A percentile compares a stretch with the other conserved stretches of the same genome.
Evolutionary conservation across 148 eudicot genomes (phyloP).

Genomic region (Rhododendron mucronatum): DNA sequence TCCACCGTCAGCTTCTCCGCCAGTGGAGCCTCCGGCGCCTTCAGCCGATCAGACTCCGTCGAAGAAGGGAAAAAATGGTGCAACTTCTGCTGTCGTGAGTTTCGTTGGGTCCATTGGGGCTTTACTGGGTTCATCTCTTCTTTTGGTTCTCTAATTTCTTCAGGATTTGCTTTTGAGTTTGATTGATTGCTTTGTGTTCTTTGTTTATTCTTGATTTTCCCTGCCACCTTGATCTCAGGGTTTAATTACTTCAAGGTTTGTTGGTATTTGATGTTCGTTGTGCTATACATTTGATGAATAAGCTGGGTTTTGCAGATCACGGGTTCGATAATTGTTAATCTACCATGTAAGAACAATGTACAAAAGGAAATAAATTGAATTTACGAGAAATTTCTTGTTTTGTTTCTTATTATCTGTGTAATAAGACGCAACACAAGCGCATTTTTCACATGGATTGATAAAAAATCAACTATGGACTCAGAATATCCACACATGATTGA

Average conservation of each 20-base stretch:
- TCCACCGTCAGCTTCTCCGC: constrained; percentile 19
- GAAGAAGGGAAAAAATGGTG: constrained; percentile 17
- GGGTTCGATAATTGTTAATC: neutral
- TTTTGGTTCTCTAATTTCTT: constrained; percentile 37
- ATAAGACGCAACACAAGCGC: neutral
- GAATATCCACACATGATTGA: neutral
- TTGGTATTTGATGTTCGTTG: constrained; percentile 4
- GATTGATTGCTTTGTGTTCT: neutral
- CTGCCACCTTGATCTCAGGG: neutral
- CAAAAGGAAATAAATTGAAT: constrained; percentile 2
- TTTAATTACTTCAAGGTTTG: neutral
- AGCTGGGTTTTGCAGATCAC: neutral
- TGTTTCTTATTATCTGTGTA: neutral
- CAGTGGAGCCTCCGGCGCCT: neutral
- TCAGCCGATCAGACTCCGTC: neutral
- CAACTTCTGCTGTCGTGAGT: constrained; percentile 21
- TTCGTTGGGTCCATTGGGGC: constrained; percentile 45
- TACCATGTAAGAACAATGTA: neutral
- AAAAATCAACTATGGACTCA: neutral
- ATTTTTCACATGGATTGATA: neutral
- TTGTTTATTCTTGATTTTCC: neutral
- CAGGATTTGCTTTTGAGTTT: neutral
- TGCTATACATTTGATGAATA: neutral
- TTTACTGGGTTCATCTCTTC: constrained; percentile 44
- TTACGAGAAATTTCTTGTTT: neutral